These are phyloP conservation scores for Martensiomyces pterosporus DNA, from an alignment of 192 early-diverging fungal genomes.

Conservation along the genomic window DNA sequence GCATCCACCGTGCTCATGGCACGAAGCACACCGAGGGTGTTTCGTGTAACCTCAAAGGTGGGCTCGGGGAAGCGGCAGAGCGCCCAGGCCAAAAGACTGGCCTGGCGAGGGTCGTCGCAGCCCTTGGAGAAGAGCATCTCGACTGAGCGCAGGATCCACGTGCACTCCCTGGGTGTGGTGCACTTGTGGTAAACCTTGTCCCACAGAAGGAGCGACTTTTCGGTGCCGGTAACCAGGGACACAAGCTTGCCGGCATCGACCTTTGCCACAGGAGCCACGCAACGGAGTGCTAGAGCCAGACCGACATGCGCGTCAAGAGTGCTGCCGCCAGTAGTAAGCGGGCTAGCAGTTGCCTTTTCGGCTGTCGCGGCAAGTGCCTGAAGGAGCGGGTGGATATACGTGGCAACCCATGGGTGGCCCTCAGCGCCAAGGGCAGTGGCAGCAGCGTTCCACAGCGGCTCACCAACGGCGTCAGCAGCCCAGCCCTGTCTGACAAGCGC, in stretches of 20 bases:
- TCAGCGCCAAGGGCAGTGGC: background rate
- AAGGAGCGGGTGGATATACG: constrained; percentile 42
- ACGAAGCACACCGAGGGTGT: constrained; percentile 3
- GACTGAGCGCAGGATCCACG: constrained; percentile 64
- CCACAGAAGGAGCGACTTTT: constrained; percentile 74
- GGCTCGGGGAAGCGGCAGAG: constrained; percentile 37
- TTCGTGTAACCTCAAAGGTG: constrained; percentile 7
- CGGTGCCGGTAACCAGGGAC: constrained; percentile 39
- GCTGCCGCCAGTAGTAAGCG: constrained; percentile 56
- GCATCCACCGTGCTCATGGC: constrained; percentile 20
- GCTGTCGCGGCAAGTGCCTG: constrained; percentile 48
- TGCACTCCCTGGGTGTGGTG: constrained; percentile 55
- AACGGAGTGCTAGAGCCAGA: constrained; percentile 53
- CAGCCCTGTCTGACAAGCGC: constrained; percentile 59
- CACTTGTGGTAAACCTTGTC: constrained; percentile 81
- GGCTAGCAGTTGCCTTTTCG: constrained; percentile 58
- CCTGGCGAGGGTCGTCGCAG: constrained; percentile 25
- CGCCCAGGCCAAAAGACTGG: constrained; percentile 21
- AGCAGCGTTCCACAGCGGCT: constrained; percentile 50
- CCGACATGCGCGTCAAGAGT: constrained; percentile 64
- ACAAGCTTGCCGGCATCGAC: constrained; percentile 16
- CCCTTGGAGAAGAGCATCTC: constrained; percentile 34
- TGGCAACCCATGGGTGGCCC: constrained; percentile 10
- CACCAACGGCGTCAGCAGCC: constrained; percentile 56
- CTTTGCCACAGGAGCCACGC: constrained; percentile 20